Conservation (phyloP, 805 yeast species). For the Priceomyces carsonii region DNA sequence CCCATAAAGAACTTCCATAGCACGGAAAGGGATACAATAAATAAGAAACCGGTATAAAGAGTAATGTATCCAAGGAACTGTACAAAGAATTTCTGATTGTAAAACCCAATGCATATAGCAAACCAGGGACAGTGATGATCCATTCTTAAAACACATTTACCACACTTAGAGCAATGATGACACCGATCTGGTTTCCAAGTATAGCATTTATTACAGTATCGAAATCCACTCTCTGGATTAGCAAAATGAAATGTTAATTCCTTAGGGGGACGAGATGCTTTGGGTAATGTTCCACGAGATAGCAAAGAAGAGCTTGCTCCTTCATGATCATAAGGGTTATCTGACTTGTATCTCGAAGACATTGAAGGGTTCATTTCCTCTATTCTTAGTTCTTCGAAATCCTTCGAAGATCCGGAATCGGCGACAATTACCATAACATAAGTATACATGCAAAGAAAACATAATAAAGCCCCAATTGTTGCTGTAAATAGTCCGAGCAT, state of each 20-base stretch:
- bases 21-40: constrained; percentile 38
- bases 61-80: constrained; percentile 66
- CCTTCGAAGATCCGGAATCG: constrained; percentile 70
- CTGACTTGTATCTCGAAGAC: constrained; percentile 8
- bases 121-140: constrained; percentile 88
- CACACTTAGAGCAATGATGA: constrained; percentile 57
- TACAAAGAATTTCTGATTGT: constrained; percentile 76
- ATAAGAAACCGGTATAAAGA: constrained; percentile 45
- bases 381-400: constrained; percentile 47
- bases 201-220: constrained; percentile 56
- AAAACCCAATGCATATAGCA: constrained; percentile 80
- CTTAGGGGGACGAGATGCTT: constrained; percentile 26
- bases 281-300: constrained; percentile 7
- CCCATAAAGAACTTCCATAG: constrained; percentile 50
- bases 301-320: constrained; percentile 8
- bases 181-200: constrained; percentile 63
- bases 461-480: constrained; percentile 27
- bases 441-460: constrained; percentile 43
- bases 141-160: constrained; percentile 50
- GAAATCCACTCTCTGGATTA: constrained; percentile 53
- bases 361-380: constrained; percentile 15
- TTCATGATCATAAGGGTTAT: constrained; percentile 14
- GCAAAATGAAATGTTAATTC: constrained; percentile 40
- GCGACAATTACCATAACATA: constrained; percentile 52
- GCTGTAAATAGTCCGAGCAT: constrained; percentile 16